A percentile compares a stretch with the other conserved stretches of the same genome.
Conservation (phyloP, 495 filamentous ascomycete species). For the Hyaloscypha finlandica region DNA sequence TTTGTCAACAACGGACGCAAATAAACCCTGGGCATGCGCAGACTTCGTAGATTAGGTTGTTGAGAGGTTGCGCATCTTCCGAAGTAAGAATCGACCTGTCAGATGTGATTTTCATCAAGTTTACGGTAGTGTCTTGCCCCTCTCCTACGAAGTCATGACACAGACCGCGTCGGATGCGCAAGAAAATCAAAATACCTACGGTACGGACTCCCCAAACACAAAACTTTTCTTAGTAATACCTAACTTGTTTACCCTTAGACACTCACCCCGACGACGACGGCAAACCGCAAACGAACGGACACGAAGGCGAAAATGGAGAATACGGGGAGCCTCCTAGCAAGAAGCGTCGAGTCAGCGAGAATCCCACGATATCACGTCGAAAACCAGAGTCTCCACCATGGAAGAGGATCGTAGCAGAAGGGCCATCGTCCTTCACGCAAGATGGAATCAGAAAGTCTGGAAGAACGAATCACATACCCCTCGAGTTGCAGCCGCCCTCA, state of each 20-base stretch:
- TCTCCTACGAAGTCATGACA: constrained; percentile 32
- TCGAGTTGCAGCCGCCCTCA: constrained; percentile 65
- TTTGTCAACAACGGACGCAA: constrained; percentile 43
- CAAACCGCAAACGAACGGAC: constrained; percentile 29
- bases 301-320: constrained; percentile 18
- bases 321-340: constrained; percentile 65
- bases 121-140: constrained; percentile 51
- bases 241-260: constrained; percentile 21
- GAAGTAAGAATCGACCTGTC: constrained; percentile 63
- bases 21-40: constrained; percentile 58
- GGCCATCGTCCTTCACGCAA: constrained; percentile 77
- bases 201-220: constrained; percentile 14
- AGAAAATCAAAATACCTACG: constrained; percentile 28
- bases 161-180: constrained; percentile 31
- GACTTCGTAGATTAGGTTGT: constrained; percentile 56
- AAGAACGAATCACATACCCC: constrained; percentile 72
- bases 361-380: constrained; percentile 38
- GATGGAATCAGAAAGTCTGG: constrained; percentile 87
- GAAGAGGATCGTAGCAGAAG: constrained; percentile 86
- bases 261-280: constrained; percentile 9
- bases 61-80: constrained; percentile 56
- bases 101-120: constrained; percentile 66
- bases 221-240: constrained; percentile 1
- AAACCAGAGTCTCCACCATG: constrained; percentile 81
- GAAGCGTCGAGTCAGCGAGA: constrained; percentile 67